Percentiles rank a stretch among this genome's conserved stretches.
Evolutionary conservation across 768 basidiomycete genomes (phyloP).

Genomic region (Termitomyces sp.): DNA sequence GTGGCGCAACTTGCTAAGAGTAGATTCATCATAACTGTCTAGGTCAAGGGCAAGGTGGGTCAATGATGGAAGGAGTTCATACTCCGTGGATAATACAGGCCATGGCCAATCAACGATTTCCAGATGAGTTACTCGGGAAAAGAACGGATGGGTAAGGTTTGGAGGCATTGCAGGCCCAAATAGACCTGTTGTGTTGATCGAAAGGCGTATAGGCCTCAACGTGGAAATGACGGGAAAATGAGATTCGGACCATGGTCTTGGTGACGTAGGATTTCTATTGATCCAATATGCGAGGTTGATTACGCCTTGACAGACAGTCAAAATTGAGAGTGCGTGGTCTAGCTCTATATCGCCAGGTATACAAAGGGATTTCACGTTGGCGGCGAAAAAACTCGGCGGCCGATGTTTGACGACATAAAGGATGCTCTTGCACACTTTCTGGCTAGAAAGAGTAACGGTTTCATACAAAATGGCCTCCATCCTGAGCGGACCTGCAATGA

Average conservation of each 20-base stretch:
- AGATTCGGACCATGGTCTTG: not conserved
- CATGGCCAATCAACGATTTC: conserved; percentile 24
- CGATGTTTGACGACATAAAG: conserved; percentile 15
- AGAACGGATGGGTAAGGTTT: conserved; percentile 21
- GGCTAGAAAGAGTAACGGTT: conserved; percentile 17
- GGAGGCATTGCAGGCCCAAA: conserved; percentile 11
- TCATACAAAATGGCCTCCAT: conserved; percentile 22
- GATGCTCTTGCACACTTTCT: conserved; percentile 14
- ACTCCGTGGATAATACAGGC: conserved; percentile 2
- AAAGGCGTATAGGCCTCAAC: conserved; percentile 19
- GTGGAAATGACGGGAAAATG: conserved; percentile 17
- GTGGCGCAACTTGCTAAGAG: conserved; percentile 12
- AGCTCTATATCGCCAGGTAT: conserved; percentile 19
- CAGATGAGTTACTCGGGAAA: conserved; percentile 20
- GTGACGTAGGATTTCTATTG: not conserved
- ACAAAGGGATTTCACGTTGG: conserved; percentile 23
- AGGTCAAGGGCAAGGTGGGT: conserved; percentile 23
- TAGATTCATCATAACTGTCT: conserved; percentile 11
- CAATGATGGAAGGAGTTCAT: conserved; percentile 16
- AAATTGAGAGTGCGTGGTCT: conserved; percentile 14
- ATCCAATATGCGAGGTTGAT: conserved; percentile 24
- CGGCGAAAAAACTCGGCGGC: conserved; percentile 17
- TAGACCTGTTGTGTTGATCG: conserved; percentile 20
- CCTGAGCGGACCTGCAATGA: conserved; percentile 8
- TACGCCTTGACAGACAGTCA: conserved; percentile 21